These are phyloP conservation scores for Annulohypoxylon truncatum DNA, from an alignment of 2,329 filamentous ascomycete species.

Conservation along the genomic window DNA sequence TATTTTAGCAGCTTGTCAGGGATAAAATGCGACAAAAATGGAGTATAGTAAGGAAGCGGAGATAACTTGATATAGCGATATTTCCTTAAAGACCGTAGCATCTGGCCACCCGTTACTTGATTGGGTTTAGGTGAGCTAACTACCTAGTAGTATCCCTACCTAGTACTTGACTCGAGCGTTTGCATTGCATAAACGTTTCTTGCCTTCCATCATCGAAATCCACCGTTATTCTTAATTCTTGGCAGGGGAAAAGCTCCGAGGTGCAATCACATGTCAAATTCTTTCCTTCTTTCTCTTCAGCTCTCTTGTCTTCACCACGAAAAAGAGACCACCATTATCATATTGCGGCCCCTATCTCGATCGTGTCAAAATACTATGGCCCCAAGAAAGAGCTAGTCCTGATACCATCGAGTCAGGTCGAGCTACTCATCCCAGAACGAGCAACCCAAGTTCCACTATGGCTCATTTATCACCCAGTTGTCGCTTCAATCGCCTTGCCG, in stretches of 20 bases:
- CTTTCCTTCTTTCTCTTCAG: neutral
- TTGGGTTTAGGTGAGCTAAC: constrained; percentile 6
- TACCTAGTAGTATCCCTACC: no score
- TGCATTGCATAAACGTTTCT: constrained; percentile 33
- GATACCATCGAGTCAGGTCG: constrained; percentile 25
- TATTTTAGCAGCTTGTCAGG: neutral
- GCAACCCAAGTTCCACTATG: constrained; percentile 15
- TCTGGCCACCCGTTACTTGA: constrained; percentile 6
- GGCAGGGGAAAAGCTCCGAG: constrained; percentile 39
- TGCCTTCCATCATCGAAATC: constrained; percentile 26
- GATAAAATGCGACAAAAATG: constrained; percentile 1
- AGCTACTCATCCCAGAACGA: constrained; percentile 15
- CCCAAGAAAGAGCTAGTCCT: constrained; percentile 24
- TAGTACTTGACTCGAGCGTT: constrained; percentile 29
- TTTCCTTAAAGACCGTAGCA: neutral
- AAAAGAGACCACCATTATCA: constrained; percentile 17
- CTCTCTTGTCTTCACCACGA: constrained; percentile 2
- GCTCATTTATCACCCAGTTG: constrained; percentile 19
- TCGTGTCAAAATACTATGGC: constrained; percentile 5
- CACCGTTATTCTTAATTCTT: constrained; percentile 25
- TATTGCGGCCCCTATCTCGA: neutral
- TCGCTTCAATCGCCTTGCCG: constrained; percentile 15
- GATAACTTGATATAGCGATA: constrained; percentile 13
- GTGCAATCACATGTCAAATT: constrained; percentile 45
- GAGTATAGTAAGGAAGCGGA: neutral